Base-by-base conservation (phyloP, 768 basidiomycete genomes). In the Mycena metata region DNA sequence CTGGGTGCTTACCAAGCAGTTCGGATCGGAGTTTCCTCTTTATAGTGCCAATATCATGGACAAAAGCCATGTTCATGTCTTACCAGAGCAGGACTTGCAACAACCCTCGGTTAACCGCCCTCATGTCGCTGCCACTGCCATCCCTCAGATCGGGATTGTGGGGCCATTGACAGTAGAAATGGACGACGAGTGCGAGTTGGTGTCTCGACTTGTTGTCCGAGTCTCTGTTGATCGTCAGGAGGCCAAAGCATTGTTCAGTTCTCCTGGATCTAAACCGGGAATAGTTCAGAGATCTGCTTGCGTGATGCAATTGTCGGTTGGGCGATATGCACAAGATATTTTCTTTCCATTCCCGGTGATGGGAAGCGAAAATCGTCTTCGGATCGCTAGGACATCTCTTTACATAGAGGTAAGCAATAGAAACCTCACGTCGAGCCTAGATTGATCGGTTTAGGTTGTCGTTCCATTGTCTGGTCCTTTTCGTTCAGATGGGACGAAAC, bases 381-480 rank as follows among this genome's bases (percentile, higher is more conserved):
- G 67, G 6, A 5, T 69, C 23, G 67, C 67, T 0, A 51, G 64
- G 52, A 64, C 61, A 39, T 50, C 33, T 41, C 43, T 68, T n/a
- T 65, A 47, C 16, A 43, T 62, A 8, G 82, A 84, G 74, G 80
- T 82, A 74, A 77, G 77, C 78, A 15, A 60, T 74, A 15, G 13
- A 61, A 74, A 13, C 67, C 73, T 12, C 73, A 73, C n/a, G 26
- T 69, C 1, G 67, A 4, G 59, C 56, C n/a, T 56, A 19, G 23
- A 17, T 41, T 42, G 2, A 46, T 35, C 19, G 52, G 12, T 4
- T 39, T 30, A 67, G 67, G 61, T 70, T 21, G 60, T 64, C 11
- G 73, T 71, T 39, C 67, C 76, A 66, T 52, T 62, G 64, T 21
- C 59, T 17, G 43, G 51, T 33, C 19, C 64, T n/a, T 66, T 63